These are phyloP conservation scores for Carnegiea gigantea DNA, from an alignment of 179 eudicot genomes.

Conservation along the genomic window DNA sequence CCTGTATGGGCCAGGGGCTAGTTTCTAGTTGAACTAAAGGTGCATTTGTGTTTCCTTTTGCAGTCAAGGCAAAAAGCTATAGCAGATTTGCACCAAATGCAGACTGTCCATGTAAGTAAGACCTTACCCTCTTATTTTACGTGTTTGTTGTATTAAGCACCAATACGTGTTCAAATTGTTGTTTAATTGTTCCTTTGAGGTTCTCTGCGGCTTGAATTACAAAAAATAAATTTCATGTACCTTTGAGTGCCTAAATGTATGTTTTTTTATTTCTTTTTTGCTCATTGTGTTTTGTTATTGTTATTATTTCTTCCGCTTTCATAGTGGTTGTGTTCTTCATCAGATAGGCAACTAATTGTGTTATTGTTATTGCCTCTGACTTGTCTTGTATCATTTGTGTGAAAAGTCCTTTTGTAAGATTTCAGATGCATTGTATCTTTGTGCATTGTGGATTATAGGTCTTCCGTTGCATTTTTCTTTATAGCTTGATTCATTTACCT, in stretches of 20 bases:
- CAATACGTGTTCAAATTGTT: not conserved
- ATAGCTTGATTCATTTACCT: no score
- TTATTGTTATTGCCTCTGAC: no score
- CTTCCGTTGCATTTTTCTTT: no score
- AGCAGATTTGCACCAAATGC: slow-evolving; percentile 3
- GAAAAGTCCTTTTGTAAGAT: no score
- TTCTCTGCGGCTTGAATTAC: not conserved
- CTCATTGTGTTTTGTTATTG: not conserved
- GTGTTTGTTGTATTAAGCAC: not conserved
- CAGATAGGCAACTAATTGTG: no score
- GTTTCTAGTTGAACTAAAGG: not conserved
- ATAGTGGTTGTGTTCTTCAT: no score
- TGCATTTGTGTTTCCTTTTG: slow-evolving; percentile 19
- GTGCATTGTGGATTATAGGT: no score
- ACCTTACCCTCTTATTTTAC: not conserved
- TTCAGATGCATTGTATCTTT: no score
- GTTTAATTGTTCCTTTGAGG: not conserved
- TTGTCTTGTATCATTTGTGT: no score
- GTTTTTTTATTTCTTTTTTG: not conserved
- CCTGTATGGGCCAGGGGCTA: not conserved
- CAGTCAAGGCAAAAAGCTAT: slow-evolving; percentile 67
- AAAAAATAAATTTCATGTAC: no score
- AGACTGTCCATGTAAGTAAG: slow-evolving; percentile 37
- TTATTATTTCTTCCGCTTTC: no score
- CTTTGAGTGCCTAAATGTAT: no score